These are phyloP conservation scores for Pythium coloratum DNA, from an alignment of 352 stramenopile species.

Conservation along the genomic window DNA sequence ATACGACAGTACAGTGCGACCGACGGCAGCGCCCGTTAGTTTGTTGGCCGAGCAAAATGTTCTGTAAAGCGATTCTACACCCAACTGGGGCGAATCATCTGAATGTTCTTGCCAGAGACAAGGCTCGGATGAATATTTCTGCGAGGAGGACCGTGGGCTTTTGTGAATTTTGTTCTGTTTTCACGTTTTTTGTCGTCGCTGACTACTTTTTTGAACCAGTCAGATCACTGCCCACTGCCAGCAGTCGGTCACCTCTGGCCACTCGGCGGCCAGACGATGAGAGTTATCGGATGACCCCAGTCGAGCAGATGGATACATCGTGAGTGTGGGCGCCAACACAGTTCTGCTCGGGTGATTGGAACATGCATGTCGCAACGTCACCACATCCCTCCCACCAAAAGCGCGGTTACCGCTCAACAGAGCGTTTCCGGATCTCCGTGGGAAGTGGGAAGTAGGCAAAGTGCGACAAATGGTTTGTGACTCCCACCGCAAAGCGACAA, in stretches of 20 bases:
- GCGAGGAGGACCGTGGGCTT: neutral
- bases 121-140: constrained; percentile 12
- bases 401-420: neutral
- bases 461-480: constrained; percentile 6
- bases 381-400: neutral
- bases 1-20: neutral
- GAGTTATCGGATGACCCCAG: neutral
- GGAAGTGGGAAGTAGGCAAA: neutral
- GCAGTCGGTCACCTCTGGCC: constrained; percentile 3
- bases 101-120: constrained; percentile 23
- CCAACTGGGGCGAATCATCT: constrained; percentile 15
- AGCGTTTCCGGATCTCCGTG: neutral
- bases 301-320: neutral
- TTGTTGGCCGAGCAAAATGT: constrained; percentile 7
- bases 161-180: constrained; percentile 15
- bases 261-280: neutral
- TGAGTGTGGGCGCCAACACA: neutral
- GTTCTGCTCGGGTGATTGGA: constrained; percentile 9
- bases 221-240: neutral
- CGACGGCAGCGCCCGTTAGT: neutral
- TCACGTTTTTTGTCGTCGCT: neutral
- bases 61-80: constrained; percentile 18
- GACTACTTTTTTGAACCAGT: constrained; percentile 7
- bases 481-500: constrained; percentile 12
- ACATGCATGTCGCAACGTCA: constrained; percentile 18